These are phyloP conservation scores for Elongisporangium anandrum DNA, from an alignment of 352 stramenopile species.

Conservation along the genomic window DNA sequence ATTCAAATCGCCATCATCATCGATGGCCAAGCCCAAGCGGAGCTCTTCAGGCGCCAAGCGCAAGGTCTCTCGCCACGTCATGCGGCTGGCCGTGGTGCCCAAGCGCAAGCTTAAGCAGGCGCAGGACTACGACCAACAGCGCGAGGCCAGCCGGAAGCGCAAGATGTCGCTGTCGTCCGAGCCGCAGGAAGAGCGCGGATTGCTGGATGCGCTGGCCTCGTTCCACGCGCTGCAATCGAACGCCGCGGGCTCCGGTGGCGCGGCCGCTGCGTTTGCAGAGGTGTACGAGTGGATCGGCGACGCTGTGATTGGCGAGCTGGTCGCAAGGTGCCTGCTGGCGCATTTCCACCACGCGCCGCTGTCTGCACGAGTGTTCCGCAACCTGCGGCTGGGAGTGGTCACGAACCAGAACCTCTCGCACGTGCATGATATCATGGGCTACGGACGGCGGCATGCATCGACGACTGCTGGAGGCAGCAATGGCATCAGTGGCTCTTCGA, in stretches of 20 bases:
- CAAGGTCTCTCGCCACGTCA: neutral
- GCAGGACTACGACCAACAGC: neutral
- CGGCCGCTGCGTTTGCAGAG: slow-evolving; percentile 29
- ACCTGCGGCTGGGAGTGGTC: slow-evolving; percentile 53
- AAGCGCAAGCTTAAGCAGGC: neutral
- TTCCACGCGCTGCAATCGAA: slow-evolving; percentile 33
- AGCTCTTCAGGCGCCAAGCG: neutral
- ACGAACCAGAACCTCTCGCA: slow-evolving; percentile 68
- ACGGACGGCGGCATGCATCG: slow-evolving; percentile 18
- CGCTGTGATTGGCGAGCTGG: slow-evolving; percentile 66
- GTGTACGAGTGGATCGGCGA: slow-evolving; percentile 80
- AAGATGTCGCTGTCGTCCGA: neutral
- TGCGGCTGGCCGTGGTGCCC: neutral
- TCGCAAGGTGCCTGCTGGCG: slow-evolving; percentile 54
- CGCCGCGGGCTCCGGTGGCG: slow-evolving; percentile 1
- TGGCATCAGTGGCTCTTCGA: neutral
- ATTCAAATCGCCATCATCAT: neutral
- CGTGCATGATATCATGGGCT: slow-evolving; percentile 65
- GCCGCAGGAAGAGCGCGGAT: neutral
- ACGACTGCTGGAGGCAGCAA: neutral
- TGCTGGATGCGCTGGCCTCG: slow-evolving; percentile 10
- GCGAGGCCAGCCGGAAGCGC: neutral
- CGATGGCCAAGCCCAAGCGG: neutral
- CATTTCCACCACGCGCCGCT: slow-evolving; percentile 57
- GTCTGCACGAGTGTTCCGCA: slow-evolving; percentile 61